Conservation (phyloP, 768 basidiomycete species). For the Russula foetens region DNA sequence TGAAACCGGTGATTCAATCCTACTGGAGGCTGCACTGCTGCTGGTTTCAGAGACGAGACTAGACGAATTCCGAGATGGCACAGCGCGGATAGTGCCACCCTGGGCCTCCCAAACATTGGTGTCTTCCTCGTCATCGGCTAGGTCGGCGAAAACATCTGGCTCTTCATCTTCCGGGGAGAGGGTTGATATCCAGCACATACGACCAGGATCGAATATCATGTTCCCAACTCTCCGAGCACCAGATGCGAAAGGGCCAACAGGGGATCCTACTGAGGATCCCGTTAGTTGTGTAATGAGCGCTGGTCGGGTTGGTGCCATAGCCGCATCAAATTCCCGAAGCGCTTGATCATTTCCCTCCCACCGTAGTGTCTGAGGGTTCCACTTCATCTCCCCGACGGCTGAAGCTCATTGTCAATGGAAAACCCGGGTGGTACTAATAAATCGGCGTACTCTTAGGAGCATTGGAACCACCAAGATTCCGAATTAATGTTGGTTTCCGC, state of each 20-base stretch:
- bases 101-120: slow-evolving; percentile 62
- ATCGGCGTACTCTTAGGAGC: slow-evolving; percentile 61
- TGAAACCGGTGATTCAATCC: slow-evolving; percentile 47
- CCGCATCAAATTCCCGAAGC: slow-evolving; percentile 82
- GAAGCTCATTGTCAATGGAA: slow-evolving; percentile 9
- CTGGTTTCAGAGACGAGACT: slow-evolving; percentile 22
- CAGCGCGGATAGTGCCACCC: slow-evolving; percentile 74
- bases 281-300: slow-evolving; percentile 93
- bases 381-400: slow-evolving; percentile 97
- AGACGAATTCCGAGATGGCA: slow-evolving; percentile 25
- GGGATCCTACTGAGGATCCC: slow-evolving; percentile 79
- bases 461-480: slow-evolving; percentile 61
- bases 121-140: slow-evolving; percentile 87
- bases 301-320: slow-evolving; percentile 77
- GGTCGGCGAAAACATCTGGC: slow-evolving; percentile 89
- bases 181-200: slow-evolving; percentile 93
- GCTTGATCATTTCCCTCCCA: slow-evolving; percentile 98
- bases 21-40: slow-evolving; percentile 27
- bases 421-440: slow-evolving; percentile 12
- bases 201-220: slow-evolving; percentile 93
- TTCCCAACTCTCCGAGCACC: slow-evolving; percentile 90
- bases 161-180: slow-evolving; percentile 85
- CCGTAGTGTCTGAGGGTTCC: slow-evolving; percentile 82
- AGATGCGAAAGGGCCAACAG: slow-evolving; percentile 61
- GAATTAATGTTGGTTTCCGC: slow-evolving; percentile 82